Evolutionary conservation across 1,139 yeast genomes (phyloP).

Genomic region (Yamadazyma dendronema): DNA sequence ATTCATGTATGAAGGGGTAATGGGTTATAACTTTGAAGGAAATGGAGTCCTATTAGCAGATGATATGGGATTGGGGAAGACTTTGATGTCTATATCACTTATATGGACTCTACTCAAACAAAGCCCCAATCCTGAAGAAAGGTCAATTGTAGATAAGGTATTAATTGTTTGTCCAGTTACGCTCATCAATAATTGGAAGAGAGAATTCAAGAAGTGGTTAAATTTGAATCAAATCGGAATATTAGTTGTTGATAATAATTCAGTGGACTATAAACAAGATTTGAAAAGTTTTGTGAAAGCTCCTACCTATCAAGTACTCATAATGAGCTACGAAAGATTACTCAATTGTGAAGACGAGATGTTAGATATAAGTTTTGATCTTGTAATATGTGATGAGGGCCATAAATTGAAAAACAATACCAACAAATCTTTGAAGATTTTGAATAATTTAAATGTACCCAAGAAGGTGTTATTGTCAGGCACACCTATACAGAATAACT

Average conservation of each 20-base stretch:
- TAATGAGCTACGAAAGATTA: slow-evolving; percentile 86
- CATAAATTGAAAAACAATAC: slow-evolving; percentile 74
- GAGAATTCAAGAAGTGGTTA: slow-evolving; percentile 89
- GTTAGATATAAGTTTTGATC: slow-evolving; percentile 52
- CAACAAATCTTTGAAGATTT: slow-evolving; percentile 67
- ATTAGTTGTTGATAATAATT: slow-evolving; percentile 49
- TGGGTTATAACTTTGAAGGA: slow-evolving; percentile 61
- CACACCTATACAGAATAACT: slow-evolving; percentile 93
- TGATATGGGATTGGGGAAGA: slow-evolving; percentile 97
- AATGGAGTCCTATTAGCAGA: slow-evolving; percentile 87
- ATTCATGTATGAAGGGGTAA: slow-evolving; percentile 78
- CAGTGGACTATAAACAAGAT: slow-evolving; percentile 57
- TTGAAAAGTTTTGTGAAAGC: slow-evolving; percentile 62
- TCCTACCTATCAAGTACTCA: slow-evolving; percentile 75
- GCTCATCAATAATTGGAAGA: slow-evolving; percentile 80
- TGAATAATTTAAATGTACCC: slow-evolving; percentile 54
- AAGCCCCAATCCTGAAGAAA: slow-evolving; percentile 47
- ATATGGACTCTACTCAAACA: slow-evolving; percentile 84
- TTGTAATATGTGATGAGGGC: slow-evolving; percentile 93
- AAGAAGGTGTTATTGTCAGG: slow-evolving; percentile 75
- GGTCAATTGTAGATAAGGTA: slow-evolving; percentile 50
- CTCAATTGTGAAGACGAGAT: slow-evolving; percentile 57
- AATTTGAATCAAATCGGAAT: slow-evolving; percentile 63
- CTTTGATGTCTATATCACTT: slow-evolving; percentile 78
- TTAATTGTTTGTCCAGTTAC: slow-evolving; percentile 92